These are phyloP conservation scores for Neofusicoccum laricinum DNA, from an alignment of 2,329 filamentous ascomycete genomes.

Conservation along the genomic window DNA sequence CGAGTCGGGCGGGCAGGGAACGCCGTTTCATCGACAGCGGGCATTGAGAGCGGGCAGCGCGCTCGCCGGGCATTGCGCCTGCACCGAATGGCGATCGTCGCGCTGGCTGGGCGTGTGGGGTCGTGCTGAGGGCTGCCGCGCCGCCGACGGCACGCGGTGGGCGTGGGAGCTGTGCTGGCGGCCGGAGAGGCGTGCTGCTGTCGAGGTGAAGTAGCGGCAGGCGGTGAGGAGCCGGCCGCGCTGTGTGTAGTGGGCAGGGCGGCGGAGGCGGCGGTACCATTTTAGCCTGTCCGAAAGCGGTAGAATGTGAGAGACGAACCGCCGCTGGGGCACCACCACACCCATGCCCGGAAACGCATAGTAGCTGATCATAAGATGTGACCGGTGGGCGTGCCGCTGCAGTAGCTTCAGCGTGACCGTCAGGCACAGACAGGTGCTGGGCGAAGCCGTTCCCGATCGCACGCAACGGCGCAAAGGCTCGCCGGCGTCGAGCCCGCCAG, in stretches of 20 bases:
- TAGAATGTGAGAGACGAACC: neutral
- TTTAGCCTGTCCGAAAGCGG: neutral
- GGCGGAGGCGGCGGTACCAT: neutral
- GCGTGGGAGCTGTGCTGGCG: too few species aligned
- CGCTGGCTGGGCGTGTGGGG: too few species aligned
- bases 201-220: neutral
- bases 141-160: neutral
- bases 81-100: neutral
- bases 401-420: neutral
- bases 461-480: neutral
- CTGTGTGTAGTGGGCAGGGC: neutral
- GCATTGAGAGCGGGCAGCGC: neutral
- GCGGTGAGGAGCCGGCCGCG: neutral
- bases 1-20: neutral
- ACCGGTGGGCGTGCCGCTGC: neutral
- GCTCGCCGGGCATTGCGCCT: neutral
- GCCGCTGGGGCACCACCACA: neutral
- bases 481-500: neutral
- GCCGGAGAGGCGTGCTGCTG: too few species aligned
- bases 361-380: neutral
- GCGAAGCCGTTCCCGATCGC: neutral
- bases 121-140: neutral
- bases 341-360: constrained; percentile 7
- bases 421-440: neutral
- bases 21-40: constrained; percentile 8